phyloP scores from a whole-genome alignment of 345 rosid species.

The Eucalyptus coolabah region DNA sequence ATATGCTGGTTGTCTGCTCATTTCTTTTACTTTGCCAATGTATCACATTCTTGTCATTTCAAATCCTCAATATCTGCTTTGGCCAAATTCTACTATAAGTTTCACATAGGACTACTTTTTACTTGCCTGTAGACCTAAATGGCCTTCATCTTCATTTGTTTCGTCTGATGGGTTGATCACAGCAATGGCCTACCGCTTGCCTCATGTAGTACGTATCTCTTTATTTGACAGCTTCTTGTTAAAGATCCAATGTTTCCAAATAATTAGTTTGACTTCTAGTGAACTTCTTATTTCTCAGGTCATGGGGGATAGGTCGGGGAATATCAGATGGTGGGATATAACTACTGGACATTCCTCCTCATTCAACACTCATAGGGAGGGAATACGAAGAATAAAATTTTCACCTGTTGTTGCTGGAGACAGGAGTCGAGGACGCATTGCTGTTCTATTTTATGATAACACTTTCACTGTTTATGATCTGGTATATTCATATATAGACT shows the following conservation, averaged over 20 bases:
- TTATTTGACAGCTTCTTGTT: background rate
- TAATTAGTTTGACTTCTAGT: background rate
- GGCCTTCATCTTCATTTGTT: slow-evolving; percentile 97
- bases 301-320: slow-evolving; percentile 80
- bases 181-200: slow-evolving; percentile 95
- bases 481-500: slow-evolving; percentile 24
- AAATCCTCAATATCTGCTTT: background rate
- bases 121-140: slow-evolving; percentile 74
- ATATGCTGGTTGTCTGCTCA: background rate
- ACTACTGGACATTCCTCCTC: slow-evolving; percentile 94
- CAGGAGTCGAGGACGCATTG: slow-evolving; percentile 88
- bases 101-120: slow-evolving; percentile 2
- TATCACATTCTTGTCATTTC: background rate
- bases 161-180: slow-evolving; percentile 91
- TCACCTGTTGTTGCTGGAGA: slow-evolving; percentile 96
- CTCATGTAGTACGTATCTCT: slow-evolving; percentile 77
- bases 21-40: background rate
- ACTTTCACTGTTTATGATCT: slow-evolving; percentile 92
- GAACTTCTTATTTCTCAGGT: slow-evolving; percentile 11
- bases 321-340: slow-evolving; percentile 99
- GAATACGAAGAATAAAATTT: slow-evolving; percentile 87
- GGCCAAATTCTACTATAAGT: background rate
- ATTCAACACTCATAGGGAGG: slow-evolving; percentile 84
- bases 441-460: slow-evolving; percentile 89
- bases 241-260: background rate